Evolutionary conservation across 371 early-diverging fungal genomes (phyloP).

Genomic region (Mucor indicus): DNA sequence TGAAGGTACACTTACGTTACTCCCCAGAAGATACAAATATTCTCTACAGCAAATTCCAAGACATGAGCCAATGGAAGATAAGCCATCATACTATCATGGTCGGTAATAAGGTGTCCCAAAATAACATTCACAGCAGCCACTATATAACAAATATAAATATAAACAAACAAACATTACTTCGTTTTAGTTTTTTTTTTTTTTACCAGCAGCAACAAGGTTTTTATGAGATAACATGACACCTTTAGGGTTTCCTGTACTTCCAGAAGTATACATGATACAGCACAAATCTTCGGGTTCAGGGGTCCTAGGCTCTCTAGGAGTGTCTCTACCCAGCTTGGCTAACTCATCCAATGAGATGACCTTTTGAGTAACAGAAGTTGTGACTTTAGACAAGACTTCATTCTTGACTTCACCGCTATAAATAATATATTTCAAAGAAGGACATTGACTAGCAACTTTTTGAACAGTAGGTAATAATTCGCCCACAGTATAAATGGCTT

Average conservation of each 20-base stretch:
- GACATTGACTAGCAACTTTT: conserved; percentile 57
- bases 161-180: background rate
- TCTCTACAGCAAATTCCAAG: conserved; percentile 83
- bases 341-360: conserved; percentile 53
- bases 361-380: conserved; percentile 14
- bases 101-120: conserved; percentile 44
- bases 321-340: conserved; percentile 56
- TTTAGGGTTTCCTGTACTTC: conserved; percentile 90
- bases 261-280: conserved; percentile 97
- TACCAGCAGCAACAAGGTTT: conserved; percentile 77
- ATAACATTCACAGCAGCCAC: conserved; percentile 61
- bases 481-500: conserved; percentile 77
- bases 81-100: conserved; percentile 72
- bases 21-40: conserved; percentile 71
- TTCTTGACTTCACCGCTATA: conserved; percentile 72
- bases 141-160: conserved; percentile 15
- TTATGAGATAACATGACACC: conserved; percentile 87
- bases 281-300: conserved; percentile 79
- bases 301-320: conserved; percentile 58
- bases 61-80: conserved; percentile 96
- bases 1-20: conserved; percentile 31
- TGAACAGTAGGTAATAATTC: conserved; percentile 74
- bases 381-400: conserved; percentile 40
- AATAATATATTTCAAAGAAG: conserved; percentile 69
- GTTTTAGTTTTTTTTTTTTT: conserved; percentile 2